Conservation (phyloP, 306 rosid genomes). For the Biancaea sappan region DNA sequence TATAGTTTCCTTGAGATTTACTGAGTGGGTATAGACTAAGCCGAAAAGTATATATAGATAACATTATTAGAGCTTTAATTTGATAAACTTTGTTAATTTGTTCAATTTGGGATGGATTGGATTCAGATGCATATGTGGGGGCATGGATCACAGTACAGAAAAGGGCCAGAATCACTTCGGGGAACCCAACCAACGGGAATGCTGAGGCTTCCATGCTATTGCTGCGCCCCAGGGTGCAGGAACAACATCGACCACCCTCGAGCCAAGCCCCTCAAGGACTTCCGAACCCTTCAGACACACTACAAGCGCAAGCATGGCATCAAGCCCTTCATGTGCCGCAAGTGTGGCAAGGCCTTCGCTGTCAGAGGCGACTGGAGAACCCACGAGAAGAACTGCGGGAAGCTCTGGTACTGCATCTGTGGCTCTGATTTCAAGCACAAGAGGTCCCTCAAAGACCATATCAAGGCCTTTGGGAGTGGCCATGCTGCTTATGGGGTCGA, state of each 20-base stretch:
- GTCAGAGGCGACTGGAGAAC: conserved; percentile 98
- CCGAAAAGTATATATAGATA: not conserved
- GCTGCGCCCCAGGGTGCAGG: conserved; percentile 93
- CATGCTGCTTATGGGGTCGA: conserved; percentile 82
- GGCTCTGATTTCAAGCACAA: conserved; percentile 98
- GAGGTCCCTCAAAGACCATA: conserved; percentile 90
- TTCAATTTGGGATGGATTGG: not conserved
- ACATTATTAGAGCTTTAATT: not conserved
- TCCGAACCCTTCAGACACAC: conserved; percentile 95
- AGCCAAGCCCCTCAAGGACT: conserved; percentile 87
- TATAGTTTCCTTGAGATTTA: conserved; percentile 1
- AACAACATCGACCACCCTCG: conserved; percentile 96
- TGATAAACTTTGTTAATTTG: not conserved
- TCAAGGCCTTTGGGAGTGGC: conserved; percentile 87
- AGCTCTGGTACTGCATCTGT: conserved; percentile 94
- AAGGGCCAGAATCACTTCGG: conserved; percentile 95
- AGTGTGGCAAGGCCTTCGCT: conserved; percentile 94
- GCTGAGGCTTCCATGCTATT: conserved; percentile 93
- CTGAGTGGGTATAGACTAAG: not conserved
- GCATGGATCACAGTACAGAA: conserved; percentile 97
- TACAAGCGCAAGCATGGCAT: conserved; percentile 97
- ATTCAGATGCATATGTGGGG: conserved; percentile 99
- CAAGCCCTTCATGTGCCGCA: conserved; percentile 94
- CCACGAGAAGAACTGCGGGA: conserved; percentile 96
- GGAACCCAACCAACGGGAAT: conserved; percentile 98